Base-by-base conservation (phyloP, 2,329 filamentous ascomycete species). In the Nigrospora oryzae region DNA sequence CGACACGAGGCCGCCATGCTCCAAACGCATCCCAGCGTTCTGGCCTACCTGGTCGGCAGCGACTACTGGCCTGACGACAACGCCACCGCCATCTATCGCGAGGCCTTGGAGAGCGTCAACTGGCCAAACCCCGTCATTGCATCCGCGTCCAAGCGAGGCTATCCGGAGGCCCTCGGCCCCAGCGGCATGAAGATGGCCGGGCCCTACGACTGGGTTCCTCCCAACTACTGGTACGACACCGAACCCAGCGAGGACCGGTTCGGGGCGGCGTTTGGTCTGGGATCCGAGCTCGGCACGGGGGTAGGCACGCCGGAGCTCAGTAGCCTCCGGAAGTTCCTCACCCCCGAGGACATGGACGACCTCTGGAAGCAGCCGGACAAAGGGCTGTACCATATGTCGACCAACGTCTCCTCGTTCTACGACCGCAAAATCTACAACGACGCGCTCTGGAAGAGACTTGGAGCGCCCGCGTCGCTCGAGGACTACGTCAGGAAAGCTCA, bases 131-230 rank as follows among this genome's bases (percentile, higher is more conserved):
- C 80, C 0, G 68, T 83, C 35, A 67, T 83, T 35, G 66, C 75
- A 1, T 79, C 78, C 0, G 80, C 79, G 0, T 69, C 70, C 2
- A 74, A 75, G 52, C 66, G 71, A 11, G 76, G 78, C 2, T 77
- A 66, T 44, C 73, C 79, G 0, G 50, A 67, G 10, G 56, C 65
- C 1, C 63, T 83, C 0, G 76, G 74, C 0, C 73, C 74, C 0
- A 73, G 74, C 0, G 79, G 79, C 1, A 74, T 84, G 72, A 83
- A 81, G 53, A 84, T 84, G 79, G 70, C 75, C 0, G 80, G 80
- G 0, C 80, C 80, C 0, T 84, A 84, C 51, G 80, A 83, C 53
- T 84, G 78, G 77, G 76, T 81, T 0, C 75, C 80, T 0, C 79
- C 79, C 0, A 79, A 75, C 49, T 83, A 83, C 59, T 84, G 78